Conservation (phyloP, 2,329 filamentous ascomycete genomes). For the Cladosporium sp. region DNA sequence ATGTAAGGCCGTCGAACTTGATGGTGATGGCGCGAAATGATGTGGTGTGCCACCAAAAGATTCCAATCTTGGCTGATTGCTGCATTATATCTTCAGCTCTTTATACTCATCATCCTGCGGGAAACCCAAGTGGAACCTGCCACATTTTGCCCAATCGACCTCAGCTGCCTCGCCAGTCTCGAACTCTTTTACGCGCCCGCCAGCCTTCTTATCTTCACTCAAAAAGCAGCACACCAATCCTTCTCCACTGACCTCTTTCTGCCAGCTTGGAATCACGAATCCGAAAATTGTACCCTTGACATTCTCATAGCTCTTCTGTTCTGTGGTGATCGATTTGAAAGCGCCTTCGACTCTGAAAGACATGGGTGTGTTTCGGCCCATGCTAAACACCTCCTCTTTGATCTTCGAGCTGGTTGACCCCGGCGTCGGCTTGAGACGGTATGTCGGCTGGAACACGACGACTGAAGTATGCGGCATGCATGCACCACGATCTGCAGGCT, state of each 20-base stretch:
- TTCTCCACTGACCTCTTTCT: constrained; percentile 44
- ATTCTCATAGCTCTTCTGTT: constrained; percentile 35
- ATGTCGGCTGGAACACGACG: constrained; percentile 43
- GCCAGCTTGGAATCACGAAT: constrained; percentile 44
- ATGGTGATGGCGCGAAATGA: neutral
- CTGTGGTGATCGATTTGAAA: constrained; percentile 40
- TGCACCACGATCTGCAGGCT: constrained; percentile 38
- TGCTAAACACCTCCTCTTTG: constrained; percentile 31
- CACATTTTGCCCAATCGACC: constrained; percentile 45
- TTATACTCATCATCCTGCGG: constrained; percentile 47
- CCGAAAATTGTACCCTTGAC: constrained; percentile 46
- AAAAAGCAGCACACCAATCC: constrained; percentile 44
- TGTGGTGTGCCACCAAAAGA: neutral
- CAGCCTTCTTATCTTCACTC: constrained; percentile 37
- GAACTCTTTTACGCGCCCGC: constrained; percentile 43
- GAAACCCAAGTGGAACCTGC: constrained; percentile 47
- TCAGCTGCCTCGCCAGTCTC: constrained; percentile 38
- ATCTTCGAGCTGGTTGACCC: constrained; percentile 31
- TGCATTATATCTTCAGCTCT: constrained; percentile 32
- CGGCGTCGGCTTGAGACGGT: constrained; percentile 34
- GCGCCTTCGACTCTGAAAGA: constrained; percentile 42
- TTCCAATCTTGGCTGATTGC: neutral
- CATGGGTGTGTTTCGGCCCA: constrained; percentile 43
- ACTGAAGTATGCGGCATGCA: constrained; percentile 46
- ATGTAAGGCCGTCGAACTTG: neutral